Evolutionary conservation across 176 grass and related monocot genomes (phyloP), one percentile per base, ranked within the genome.

Genomic region (Chloris gayana): DNA sequence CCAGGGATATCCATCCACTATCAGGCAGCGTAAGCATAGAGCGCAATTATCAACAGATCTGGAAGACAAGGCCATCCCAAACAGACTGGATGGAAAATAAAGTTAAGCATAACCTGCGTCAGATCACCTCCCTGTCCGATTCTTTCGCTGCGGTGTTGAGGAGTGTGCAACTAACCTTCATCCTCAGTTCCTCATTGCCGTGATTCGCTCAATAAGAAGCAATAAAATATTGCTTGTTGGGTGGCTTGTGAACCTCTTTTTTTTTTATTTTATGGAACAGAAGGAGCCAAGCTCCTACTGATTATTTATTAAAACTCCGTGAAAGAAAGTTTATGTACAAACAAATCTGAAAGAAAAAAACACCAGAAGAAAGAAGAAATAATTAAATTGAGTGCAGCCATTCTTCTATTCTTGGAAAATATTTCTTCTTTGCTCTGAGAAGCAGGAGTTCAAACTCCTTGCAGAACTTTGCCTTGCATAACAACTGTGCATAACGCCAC

Each of bases 201-300:
- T 79, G 83, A 64, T 31, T 22, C 18, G 10, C 14, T 35, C 32
- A 27, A 26, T 30, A 14, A 67, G 54, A 9, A 22, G 4, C 33
- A 69, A 44, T 29, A 44, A 22, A 9, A 67, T 67, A 25, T 56
- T 38, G 70, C 31, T 38, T 66, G 62, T 87, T 14, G 30, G 78
- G 79, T 76, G 64, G 72, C 72, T 42, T 53, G 72, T 82, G 47
- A 32, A 70, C 41, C 78, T 87, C 72, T 19, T 4, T n/a, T n/a
- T n/a, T n/a, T n/a, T n/a, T n/a, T n/a, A n/a, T n/a, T n/a, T n/a
- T n/a, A n/a, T n/a, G n/a, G n/a, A n/a, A n/a, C n/a, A n/a, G n/a
- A n/a, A n/a, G n/a, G n/a, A n/a, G n/a, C n/a, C n/a, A n/a, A n/a
- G n/a, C n/a, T n/a, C n/a, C n/a, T n/a, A n/a, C n/a, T n/a, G n/a